Evolutionary conservation across 352 stramenopile species (phyloP).

Genomic region (Phytophthora syringae): DNA sequence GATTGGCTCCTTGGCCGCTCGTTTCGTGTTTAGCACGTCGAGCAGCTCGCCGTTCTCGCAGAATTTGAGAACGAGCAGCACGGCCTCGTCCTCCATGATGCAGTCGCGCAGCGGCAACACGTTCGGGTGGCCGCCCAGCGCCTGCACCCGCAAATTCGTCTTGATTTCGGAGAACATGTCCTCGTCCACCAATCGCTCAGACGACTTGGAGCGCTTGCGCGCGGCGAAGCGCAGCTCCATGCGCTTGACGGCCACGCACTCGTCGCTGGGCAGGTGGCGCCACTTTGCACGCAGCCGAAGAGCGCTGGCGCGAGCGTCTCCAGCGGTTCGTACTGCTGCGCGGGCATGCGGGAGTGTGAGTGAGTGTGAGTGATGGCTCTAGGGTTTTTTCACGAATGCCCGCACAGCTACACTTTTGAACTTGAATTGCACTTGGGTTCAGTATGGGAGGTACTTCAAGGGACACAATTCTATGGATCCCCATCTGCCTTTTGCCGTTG

Average conservation of each 20-base stretch:
- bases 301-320: constrained; percentile 71
- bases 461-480: constrained; percentile 24
- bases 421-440: constrained; percentile 11
- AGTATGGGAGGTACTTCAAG: constrained; percentile 36
- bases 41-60: constrained; percentile 76
- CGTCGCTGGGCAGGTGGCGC: constrained; percentile 51
- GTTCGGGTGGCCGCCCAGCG: constrained; percentile 69
- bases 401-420: background rate
- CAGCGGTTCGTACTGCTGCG: constrained; percentile 60
- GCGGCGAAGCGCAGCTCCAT: constrained; percentile 71
- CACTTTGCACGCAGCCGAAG: constrained; percentile 76
- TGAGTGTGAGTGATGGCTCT: background rate
- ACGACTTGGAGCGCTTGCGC: constrained; percentile 54
- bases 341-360: constrained; percentile 15
- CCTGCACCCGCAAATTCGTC: constrained; percentile 65
- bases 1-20: constrained; percentile 33
- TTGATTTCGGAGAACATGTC: constrained; percentile 76
- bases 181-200: constrained; percentile 69
- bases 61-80: constrained; percentile 78
- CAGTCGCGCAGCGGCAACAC: constrained; percentile 72
- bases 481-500: constrained; percentile 23
- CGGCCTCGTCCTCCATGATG: constrained; percentile 64
- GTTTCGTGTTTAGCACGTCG: constrained; percentile 65
- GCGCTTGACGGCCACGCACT: constrained; percentile 81
- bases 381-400: constrained; percentile 28